These are phyloP conservation scores for Rhodotorula diobovata DNA, from an alignment of 768 basidiomycete species.

Conservation along the genomic window DNA sequence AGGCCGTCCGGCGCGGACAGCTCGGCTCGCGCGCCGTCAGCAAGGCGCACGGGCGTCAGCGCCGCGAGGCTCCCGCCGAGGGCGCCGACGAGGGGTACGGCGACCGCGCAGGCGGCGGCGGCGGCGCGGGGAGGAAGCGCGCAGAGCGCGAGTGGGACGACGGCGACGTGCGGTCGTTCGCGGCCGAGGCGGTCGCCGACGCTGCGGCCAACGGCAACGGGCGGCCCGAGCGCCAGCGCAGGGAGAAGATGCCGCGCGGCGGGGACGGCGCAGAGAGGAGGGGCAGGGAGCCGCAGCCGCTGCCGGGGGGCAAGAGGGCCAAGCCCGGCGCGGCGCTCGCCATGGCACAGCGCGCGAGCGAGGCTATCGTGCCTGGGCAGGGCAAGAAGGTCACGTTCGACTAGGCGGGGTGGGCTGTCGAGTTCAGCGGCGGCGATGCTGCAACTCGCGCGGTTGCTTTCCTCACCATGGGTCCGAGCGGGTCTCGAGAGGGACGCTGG, in stretches of 20 bases:
- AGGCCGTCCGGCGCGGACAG: constrained; percentile 80
- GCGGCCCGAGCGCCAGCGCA: background rate
- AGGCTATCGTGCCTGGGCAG: constrained; percentile 48
- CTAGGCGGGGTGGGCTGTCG: constrained; percentile 12
- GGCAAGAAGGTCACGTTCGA: constrained; percentile 52
- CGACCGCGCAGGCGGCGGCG: background rate
- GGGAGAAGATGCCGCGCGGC: constrained; percentile 18
- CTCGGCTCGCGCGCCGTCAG: constrained; percentile 44
- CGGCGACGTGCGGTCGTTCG: constrained; percentile 4
- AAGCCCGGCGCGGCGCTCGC: constrained; percentile 52
- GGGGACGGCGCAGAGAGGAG: constrained; percentile 15
- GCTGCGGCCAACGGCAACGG: constrained; percentile 8
- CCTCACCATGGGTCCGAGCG: background rate
- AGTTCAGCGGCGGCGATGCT: background rate
- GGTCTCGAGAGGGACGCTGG: no score
- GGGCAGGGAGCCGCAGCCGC: constrained; percentile 23
- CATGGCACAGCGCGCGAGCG: constrained; percentile 50
- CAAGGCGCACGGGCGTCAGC: constrained; percentile 5
- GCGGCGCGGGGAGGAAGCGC: background rate
- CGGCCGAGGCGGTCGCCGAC: background rate
- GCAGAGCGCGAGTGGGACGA: constrained; percentile 30
- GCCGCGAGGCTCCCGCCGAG: background rate
- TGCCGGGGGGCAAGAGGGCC: constrained; percentile 45
- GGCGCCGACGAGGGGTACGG: background rate
- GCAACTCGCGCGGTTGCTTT: background rate